Base-by-base conservation (phyloP, 1,284 basidiomycete genomes). In the Cutaneotrichosporon daszewskae region DNA sequence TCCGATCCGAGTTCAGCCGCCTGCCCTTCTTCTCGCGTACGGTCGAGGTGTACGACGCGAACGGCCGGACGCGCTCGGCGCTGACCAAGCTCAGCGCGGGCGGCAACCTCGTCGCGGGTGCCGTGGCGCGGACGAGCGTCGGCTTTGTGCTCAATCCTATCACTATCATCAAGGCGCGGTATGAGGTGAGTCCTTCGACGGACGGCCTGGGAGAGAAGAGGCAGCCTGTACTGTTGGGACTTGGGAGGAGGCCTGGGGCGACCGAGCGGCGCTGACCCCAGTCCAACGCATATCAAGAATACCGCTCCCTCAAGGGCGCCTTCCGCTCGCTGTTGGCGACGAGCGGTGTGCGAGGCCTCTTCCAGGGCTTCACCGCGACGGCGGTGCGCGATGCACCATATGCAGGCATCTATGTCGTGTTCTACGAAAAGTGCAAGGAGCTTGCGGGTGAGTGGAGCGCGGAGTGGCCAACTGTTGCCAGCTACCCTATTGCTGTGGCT, bases 381-480 rank as follows among this genome's bases (percentile, higher is more conserved):
- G 87, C 90, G 0, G 74, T 94, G 18, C 79, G 94, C 27, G 94
- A 98, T 64, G 94, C 94, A 3, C 95, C 94, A 0, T 94, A 96
- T 59, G 92, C 94, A 0, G 94, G 94, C 0, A 68, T 98, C 8
- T 99, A 96, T 58, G 77, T 97, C 16, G 81, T 91, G 1, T 81
- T 85, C 40, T 98, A 99, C 66, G 94, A 96, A 67, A 79, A 80
- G 33, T 79, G 84, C 53, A 92, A 92, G 64, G 76, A 76, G 31
- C 76, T 86, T 52, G 73, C 80, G 17, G 19, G 27, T 19, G 18
- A 36, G 23, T 31, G 11, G n/a, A n/a, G n/a, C n/a, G n/a, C n/a
- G n/a, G n/a, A n/a, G n/a, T n/a, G n/a, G n/a, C n/a, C n/a, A n/a
- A n/a, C n/a, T n/a, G n/a, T n/a, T n/a, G n/a, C n/a, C n/a, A n/a